These are phyloP conservation scores for Sclerotinia borealis DNA, from an alignment of 2,329 filamentous ascomycete species.

Conservation along the genomic window DNA sequence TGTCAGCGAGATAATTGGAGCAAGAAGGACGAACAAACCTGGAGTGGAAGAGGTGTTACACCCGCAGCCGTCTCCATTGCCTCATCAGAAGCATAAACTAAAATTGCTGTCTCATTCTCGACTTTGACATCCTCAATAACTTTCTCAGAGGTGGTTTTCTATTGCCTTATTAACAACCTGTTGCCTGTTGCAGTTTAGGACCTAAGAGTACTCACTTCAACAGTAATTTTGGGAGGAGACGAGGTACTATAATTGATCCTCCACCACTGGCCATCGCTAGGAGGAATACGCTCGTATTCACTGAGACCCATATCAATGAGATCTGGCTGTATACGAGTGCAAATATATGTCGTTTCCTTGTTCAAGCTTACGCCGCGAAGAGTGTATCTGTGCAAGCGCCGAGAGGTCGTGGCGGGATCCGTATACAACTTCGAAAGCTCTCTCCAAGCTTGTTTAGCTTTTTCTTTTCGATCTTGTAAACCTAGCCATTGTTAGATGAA, in stretches of 20 bases:
- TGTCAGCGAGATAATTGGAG: slow-evolving; percentile 11
- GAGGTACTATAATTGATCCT: slow-evolving; percentile 40
- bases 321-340: slow-evolving; percentile 38
- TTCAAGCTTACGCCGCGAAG: slow-evolving; percentile 47
- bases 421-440: slow-evolving; percentile 38
- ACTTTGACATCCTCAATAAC: slow-evolving; percentile 43
- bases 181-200: background rate
- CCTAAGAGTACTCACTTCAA: slow-evolving; percentile 39
- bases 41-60: slow-evolving; percentile 36
- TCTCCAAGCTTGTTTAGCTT: slow-evolving; percentile 27
- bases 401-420: slow-evolving; percentile 21
- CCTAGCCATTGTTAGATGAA: slow-evolving; percentile 23
- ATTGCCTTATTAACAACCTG: slow-evolving; percentile 5
- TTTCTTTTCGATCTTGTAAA: slow-evolving; percentile 29
- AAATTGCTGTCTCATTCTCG: slow-evolving; percentile 42
- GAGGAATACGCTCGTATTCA: slow-evolving; percentile 26
- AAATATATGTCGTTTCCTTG: slow-evolving; percentile 45
- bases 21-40: slow-evolving; percentile 28
- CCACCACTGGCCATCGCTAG: slow-evolving; percentile 49
- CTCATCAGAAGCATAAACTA: slow-evolving; percentile 49
- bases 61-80: slow-evolving; percentile 35
- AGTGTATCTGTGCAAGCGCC: slow-evolving; percentile 36
- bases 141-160: slow-evolving; percentile 44
- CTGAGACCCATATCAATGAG: slow-evolving; percentile 39
- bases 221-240: slow-evolving; percentile 39